These are phyloP conservation scores for Hysterangium stoloniferum DNA, from an alignment of 768 basidiomycete species.

Conservation along the genomic window DNA sequence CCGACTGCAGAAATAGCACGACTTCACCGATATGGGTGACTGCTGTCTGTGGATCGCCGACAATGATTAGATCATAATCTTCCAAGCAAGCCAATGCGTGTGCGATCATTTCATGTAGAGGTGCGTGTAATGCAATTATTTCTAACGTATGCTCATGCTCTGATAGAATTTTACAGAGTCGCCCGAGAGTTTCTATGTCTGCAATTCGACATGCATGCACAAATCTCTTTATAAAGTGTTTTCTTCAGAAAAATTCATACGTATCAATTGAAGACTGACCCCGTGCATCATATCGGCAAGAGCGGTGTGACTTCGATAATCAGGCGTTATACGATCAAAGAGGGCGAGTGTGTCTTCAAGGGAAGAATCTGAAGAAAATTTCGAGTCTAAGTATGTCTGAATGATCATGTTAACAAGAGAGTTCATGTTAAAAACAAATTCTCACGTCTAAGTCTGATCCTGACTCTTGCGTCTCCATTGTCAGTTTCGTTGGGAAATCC, in stretches of 20 bases:
- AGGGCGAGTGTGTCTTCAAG: slow-evolving; percentile 30
- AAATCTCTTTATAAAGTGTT: slow-evolving; percentile 44
- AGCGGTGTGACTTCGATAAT: slow-evolving; percentile 46
- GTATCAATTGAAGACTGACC: slow-evolving; percentile 31
- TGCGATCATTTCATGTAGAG: slow-evolving; percentile 56
- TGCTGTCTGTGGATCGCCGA: slow-evolving; percentile 81
- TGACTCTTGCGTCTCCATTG: slow-evolving; percentile 52
- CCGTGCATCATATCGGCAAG: slow-evolving; percentile 53
- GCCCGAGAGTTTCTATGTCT: slow-evolving; percentile 64
- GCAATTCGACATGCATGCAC: slow-evolving; percentile 38
- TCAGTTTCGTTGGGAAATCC: slow-evolving; percentile 40
- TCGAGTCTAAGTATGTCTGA: slow-evolving; percentile 36
- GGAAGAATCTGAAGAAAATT: slow-evolving; percentile 43
- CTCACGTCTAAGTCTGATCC: slow-evolving; percentile 53
- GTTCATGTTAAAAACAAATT: not conserved
- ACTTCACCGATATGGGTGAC: slow-evolving; percentile 71
- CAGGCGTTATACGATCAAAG: slow-evolving; percentile 40
- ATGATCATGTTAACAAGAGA: slow-evolving; percentile 9
- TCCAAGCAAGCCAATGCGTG: slow-evolving; percentile 56
- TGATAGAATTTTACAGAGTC: slow-evolving; percentile 61
- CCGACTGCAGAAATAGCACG: slow-evolving; percentile 66
- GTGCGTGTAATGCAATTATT: slow-evolving; percentile 59
- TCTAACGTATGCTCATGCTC: slow-evolving; percentile 54
- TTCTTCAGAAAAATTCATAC: slow-evolving; percentile 7
- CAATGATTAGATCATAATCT: slow-evolving; percentile 72